Base-by-base conservation (phyloP, 441 rosid species). In the Melastoma candidum region DNA sequence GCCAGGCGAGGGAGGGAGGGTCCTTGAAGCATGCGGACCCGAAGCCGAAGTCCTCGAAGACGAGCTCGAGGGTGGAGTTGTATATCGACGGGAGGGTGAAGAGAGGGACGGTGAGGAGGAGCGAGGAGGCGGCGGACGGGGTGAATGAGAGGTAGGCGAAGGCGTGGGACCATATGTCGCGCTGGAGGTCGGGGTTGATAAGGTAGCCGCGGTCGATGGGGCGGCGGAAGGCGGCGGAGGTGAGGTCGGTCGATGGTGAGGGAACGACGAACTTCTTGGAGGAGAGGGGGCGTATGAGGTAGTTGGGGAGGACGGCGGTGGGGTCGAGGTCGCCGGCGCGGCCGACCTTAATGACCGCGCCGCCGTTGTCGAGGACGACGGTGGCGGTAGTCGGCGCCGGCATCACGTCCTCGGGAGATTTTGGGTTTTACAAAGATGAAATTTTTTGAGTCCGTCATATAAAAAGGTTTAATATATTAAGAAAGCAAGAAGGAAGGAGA, bases 181-280 rank as follows among this genome's bases (percentile, higher is more conserved):
- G 94, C 58, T 92, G 85, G 52, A 88, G 75, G 39, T 85, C 97
- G 1, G 85, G 75, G 79, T 88, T 92, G 44, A 84, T 85, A 27
- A 92, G 79, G 82, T 87, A 83, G 14, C 96, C 98, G 4, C 96
- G 90, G 77, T 92, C 98, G 53, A 87, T 76, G 12, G 98, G 98
- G 12, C 96, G 94, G 62, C 95, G 96, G 47, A 92, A 71, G 41
- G 89, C 76, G 54, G 98, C 96, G 67, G 96, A 92, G 53, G 96
- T 92, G 7, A 92, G 79, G 74, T 92, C 98, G 44, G 41, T 41
- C 22, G 55, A 41, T 7, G 44, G 11, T 5, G 55, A 14, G 26
- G 64, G 64, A 46, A 48, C 78, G 59, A 79, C 46, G 73, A 78
- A 88, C 39, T 85, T 92, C 29, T 85, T 88, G 57, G 96, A 83